Base-by-base conservation (phyloP, 805 yeast species). In the Tetrapisispora taiwanensis region DNA sequence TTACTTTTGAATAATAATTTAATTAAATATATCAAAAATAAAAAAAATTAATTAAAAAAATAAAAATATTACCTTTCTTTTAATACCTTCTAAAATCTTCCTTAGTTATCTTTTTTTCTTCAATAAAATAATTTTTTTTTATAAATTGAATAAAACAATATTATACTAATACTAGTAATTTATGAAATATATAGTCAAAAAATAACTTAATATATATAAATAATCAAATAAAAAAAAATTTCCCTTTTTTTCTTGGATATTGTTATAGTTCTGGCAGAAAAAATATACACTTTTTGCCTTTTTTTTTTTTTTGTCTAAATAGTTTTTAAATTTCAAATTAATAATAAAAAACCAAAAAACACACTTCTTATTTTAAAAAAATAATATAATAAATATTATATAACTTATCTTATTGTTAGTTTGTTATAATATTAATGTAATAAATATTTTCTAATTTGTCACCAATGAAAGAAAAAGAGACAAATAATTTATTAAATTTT, bases 121-220 rank as follows among this genome's bases (percentile, higher is more conserved):
- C 30, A 28, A 28, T 12, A 28, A 12, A 28, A 28, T 12, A 28
- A n/a, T 28, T 4, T 12, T 14, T 28, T 7, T 12, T 7, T 7
- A 28, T 6, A 34, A 20, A 34, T 13, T 34, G 37, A 20, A 8
- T 7, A 13, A 20, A 24, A 36, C 24, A 36, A 36, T 24, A 36
- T 36, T 24, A n/a, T 20, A 22, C 30, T 36, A 36, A 36, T 22
- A 36, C 39, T 36, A 36, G 39, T 36, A 36, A 36, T 36, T 36
- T 36, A 36, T 36, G 30, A 36, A 36, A 36, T 36, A 36, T 36
- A 36, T 36, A 36, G 39, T 36, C 39, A 36, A 22, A 22, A 22
- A 22, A 22, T 22, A 22, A 36, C 39, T 26, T 36, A 24, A 36
- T n/a, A 22, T 14, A 19, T 6, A 14, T 7, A 20, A 28, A 28